Evolutionary conservation across 2,329 filamentous ascomycete species (phyloP).

Genomic region (Fusarium sp.): DNA sequence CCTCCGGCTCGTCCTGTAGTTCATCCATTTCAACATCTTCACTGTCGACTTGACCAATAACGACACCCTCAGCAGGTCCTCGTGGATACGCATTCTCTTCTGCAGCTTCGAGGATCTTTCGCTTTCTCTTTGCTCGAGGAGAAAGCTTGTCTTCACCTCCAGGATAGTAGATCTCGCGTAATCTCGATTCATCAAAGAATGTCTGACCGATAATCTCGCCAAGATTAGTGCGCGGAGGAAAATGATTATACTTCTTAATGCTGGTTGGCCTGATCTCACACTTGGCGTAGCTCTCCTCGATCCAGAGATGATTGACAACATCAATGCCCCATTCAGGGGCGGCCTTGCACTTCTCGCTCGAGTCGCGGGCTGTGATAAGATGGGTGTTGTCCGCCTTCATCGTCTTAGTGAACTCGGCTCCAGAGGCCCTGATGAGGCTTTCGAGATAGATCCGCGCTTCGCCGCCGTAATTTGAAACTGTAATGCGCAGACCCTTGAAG

Average conservation of each 20-base stretch:
- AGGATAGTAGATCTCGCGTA: conserved; percentile 74
- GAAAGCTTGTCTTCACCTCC: conserved; percentile 63
- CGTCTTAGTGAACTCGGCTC: conserved; percentile 91
- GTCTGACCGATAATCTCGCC: conserved; percentile 94
- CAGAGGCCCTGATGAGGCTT: conserved; percentile 84
- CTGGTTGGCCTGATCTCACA: conserved; percentile 79
- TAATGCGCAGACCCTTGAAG: conserved; percentile 80
- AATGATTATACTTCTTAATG: conserved; percentile 81
- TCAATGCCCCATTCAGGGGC: conserved; percentile 92
- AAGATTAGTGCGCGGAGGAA: conserved; percentile 88
- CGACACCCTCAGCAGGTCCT: conserved; percentile 58
- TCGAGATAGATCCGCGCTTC: conserved; percentile 94
- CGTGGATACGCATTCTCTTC: conserved; percentile 60
- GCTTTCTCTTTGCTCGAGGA: conserved; percentile 57
- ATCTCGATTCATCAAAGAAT: conserved; percentile 70
- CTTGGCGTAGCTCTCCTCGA: conserved; percentile 95
- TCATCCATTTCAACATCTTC: conserved; percentile 54
- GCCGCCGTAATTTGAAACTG: conserved; percentile 94
- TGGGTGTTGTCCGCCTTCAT: conserved; percentile 97
- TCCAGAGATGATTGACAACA: conserved; percentile 94
- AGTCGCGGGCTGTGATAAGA: conserved; percentile 87
- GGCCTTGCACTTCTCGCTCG: conserved; percentile 92
- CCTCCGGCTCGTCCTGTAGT: conserved; percentile 53
- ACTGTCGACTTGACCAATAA: conserved; percentile 52
- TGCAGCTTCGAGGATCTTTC: conserved; percentile 59